Base-by-base conservation (phyloP, 2,329 filamentous ascomycete species). In the Endocalyx cinctus region DNA sequence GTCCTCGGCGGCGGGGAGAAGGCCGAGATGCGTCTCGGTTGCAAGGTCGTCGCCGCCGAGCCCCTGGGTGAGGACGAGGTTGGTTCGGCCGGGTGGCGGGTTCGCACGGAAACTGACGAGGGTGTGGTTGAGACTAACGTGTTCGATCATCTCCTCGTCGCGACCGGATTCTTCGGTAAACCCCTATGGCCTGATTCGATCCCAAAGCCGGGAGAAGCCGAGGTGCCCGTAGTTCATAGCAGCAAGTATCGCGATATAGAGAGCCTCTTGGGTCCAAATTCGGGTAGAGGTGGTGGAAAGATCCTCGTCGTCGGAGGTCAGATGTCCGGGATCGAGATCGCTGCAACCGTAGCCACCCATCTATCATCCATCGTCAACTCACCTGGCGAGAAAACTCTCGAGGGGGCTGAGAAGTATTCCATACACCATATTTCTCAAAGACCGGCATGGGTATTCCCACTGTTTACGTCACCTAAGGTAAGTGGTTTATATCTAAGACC, bases 251-350 rank as follows among this genome's bases (percentile, higher is more conserved):
- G 81, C 4, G 66, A 72, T 34, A 56, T 84, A 2, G 48, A 67
- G 17, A 54, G 54, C 7, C 54, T 82, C 3, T 47, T 82, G 2
- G 60, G 58, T 0, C n/a, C n/a, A n/a, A 51, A 58, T 0, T 53
- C 62, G 3, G 35, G 42, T 10, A 31, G 36, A 5, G 47, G 50
- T 1, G 66, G 67, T 2, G 73, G 75, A 13, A 85, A 80, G 49
- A 77, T 92, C 12, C 66, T 87, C 1, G 67, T 94, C 1, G 75
- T 88, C 1, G 87, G 87, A 1, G 86, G 85, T 1, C 84, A 88
- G 48, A 88, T 92, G 72, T 90, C 85, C 3, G 86, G 85, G 1
- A 75, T 84, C 5, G 87, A 94, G 62, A 82, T 82, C 30, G 82
- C 85, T 0, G 80, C 77, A 8, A 79, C 80, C 2, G 74, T 89